These are phyloP conservation scores for Microcyclospora pomicola DNA, from an alignment of 2,329 filamentous ascomycete genomes.

Conservation along the genomic window DNA sequence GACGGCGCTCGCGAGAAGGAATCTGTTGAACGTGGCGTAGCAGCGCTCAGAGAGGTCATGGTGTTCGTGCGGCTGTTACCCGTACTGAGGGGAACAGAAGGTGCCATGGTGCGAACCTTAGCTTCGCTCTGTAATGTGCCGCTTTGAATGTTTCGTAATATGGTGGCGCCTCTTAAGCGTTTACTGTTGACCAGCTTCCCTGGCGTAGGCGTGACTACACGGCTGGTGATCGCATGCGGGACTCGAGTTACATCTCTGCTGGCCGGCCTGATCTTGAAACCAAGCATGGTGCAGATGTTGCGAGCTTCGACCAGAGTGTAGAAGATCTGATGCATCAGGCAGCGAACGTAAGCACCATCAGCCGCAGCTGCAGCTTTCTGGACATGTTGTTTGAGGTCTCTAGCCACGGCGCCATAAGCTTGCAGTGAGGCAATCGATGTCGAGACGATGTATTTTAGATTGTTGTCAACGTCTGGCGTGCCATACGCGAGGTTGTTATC, in stretches of 20 bases:
- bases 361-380: conserved; percentile 40
- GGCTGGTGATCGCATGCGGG: conserved; percentile 19
- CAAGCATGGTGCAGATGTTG: conserved; percentile 42
- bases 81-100: conserved; percentile 29
- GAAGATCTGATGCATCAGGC: conserved; percentile 45
- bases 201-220: conserved; percentile 33
- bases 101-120: conserved; percentile 22
- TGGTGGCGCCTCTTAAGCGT: conserved; percentile 38
- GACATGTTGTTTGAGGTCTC: conserved; percentile 34
- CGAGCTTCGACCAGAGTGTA: conserved; percentile 45
- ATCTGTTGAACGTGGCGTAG: conserved; percentile 71
- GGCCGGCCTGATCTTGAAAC: conserved; percentile 24
- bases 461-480: conserved; percentile 28
- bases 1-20: conserved; percentile 46
- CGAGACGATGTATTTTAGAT: conserved; percentile 25
- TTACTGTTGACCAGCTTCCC: conserved; percentile 30
- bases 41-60: conserved; percentile 28
- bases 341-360: conserved; percentile 44
- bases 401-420: conserved; percentile 36
- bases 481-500: conserved; percentile 37
- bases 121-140: conserved; percentile 6
- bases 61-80: conserved; percentile 41
- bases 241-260: conserved; percentile 8
- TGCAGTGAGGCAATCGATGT: conserved; percentile 37
- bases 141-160: conserved; percentile 31